Base-by-base conservation (phyloP, 129 eudicot genomes). In the Smallanthus sonchifolius region DNA sequence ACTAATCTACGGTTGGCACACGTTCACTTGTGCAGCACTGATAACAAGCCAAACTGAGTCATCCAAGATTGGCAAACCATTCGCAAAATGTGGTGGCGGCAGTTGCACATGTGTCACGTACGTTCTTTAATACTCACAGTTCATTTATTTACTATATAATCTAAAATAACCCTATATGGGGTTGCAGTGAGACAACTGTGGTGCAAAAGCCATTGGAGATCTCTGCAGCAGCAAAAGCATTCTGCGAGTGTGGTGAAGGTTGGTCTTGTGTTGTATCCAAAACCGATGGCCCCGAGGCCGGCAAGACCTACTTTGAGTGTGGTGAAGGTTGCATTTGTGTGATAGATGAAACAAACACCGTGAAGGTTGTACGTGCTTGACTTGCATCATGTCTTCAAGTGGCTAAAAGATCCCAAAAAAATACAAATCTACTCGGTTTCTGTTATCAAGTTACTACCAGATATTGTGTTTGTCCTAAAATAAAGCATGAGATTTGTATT, bases 91-190 rank as follows among this genome's bases (percentile, higher is more conserved):
- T 4, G 78, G 67, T 49, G 77, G 72, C 72, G 13, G 68, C 64
- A 74, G 74, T 9, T 79, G 83, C 83, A 64, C 73, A 49, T 78
- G 77, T 52, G 67, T 71, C 55, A 78, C 49, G 82, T 71, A n/a
- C 3, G 49, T 71, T 70, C 48, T 70, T 40, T 47, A 47, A 70
- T 16, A 10, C 65, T 49, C 43, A 60, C 9, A 6, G 7, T 28
- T 67, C 0, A 0, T 15, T 56, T 77, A 59, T 48, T 77, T 77
- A 69, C 63, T 61, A 48, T 19, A 36, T 2, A 44, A 37, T n/a
- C 32, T 39, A 57, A 6, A 77, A 8, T 47, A 60, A 62, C 10
- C 28, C 36, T 7, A 62, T 48, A 78, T 38, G 73, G 34, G 64
- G 47, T 79, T 64, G 78, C 83, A 79, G 74, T 32, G 73, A 72